phyloP scores from a whole-genome alignment of 2,329 filamentous ascomycete genomes.

The Xylariaceae sp. region DNA sequence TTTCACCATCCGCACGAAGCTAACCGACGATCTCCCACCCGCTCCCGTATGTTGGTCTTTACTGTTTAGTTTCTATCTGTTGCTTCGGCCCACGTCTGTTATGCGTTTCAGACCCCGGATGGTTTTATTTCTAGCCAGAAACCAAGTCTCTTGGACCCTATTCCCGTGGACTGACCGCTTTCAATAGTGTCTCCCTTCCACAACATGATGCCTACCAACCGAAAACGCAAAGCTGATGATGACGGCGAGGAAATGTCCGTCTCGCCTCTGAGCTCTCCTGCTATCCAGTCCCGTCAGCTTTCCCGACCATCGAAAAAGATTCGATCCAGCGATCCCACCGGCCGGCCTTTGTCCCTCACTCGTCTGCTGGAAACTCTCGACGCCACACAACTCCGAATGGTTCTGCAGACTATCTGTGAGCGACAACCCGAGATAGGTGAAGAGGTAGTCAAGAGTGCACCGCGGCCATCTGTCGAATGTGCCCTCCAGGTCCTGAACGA shows the following conservation, averaged over 20 bases:
- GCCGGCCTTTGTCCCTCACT: constrained; percentile 60
- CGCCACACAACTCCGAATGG: constrained; percentile 78
- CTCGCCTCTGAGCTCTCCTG: constrained; percentile 83
- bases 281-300: constrained; percentile 71
- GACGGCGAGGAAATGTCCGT: constrained; percentile 91
- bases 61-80: not conserved
- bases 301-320: constrained; percentile 68
- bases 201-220: constrained; percentile 57
- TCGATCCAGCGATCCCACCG: constrained; percentile 67
- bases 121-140: not conserved
- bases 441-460: constrained; percentile 83
- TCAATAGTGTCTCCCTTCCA: constrained; percentile 55
- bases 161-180: constrained; percentile 23
- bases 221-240: constrained; percentile 87
- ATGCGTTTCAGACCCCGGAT: not conserved
- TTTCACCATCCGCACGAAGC: constrained; percentile 65
- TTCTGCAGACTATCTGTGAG: constrained; percentile 91
- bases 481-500: constrained; percentile 80
- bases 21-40: constrained; percentile 59
- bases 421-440: constrained; percentile 83
- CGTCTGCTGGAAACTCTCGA: constrained; percentile 95
- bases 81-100: constrained; percentile 1
- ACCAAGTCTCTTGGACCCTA: no score
- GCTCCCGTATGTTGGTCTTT: constrained; percentile 55
- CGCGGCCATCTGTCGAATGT: constrained; percentile 82